These are phyloP conservation scores for Toxicodendron radicans DNA, from an alignment of 345 rosid genomes.

Conservation along the genomic window DNA sequence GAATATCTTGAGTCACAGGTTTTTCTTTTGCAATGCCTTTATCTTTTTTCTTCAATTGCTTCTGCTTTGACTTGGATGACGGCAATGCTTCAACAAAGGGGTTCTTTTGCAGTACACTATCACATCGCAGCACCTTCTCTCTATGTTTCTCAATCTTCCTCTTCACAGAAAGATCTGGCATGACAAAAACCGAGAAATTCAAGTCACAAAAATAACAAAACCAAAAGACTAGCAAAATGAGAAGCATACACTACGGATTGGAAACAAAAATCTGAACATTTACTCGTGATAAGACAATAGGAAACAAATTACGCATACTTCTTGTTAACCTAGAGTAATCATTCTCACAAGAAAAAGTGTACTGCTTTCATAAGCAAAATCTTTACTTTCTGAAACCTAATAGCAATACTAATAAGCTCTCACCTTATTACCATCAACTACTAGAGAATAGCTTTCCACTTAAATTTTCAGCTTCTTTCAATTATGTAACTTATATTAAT, in stretches of 20 bases:
- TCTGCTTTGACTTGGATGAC: constrained; percentile 60
- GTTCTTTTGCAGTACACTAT: constrained; percentile 68
- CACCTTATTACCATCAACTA: not conserved
- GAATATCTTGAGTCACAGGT: constrained; percentile 30
- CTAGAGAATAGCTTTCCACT: not conserved
- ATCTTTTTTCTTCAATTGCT: constrained; percentile 38
- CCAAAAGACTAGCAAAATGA: not conserved
- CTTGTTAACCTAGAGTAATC: not conserved
- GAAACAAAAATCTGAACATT: not conserved
- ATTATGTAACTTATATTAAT: not conserved
- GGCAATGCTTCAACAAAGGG: constrained; percentile 69
- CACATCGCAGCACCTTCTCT: constrained; percentile 64
- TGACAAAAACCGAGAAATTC: not conserved
- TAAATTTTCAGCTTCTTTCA: too few relatives aligned
- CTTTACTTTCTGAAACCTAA: not conserved
- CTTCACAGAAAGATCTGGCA: constrained; percentile 67
- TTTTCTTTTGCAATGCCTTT: constrained; percentile 23
- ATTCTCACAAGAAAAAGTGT: not conserved
- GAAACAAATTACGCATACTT: not conserved
- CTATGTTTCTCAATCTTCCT: constrained; percentile 82
- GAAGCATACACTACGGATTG: not conserved
- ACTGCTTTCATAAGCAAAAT: not conserved
- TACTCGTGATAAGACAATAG: not conserved
- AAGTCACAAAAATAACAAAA: not conserved
- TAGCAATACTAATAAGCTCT: not conserved